Percentiles rank a stretch among this genome's conserved stretches.
Evolutionary conservation across 148 eudicot species (phyloP).

Genomic region (Persicaria tinctoria): DNA sequence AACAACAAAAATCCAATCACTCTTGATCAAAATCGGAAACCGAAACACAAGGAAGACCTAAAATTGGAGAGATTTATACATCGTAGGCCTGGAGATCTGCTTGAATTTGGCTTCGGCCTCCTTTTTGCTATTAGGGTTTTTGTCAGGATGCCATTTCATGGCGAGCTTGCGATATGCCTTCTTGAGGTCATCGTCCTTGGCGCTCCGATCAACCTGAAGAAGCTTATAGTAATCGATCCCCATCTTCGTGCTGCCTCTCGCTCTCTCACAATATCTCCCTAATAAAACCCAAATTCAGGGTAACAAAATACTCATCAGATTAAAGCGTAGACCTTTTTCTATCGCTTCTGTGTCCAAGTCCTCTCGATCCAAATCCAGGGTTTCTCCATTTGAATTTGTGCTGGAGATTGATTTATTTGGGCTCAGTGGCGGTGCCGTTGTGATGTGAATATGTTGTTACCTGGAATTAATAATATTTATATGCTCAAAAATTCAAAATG

Average conservation of each 20-base stretch:
- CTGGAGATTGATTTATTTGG: not conserved
- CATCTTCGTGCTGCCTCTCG: slow-evolving; percentile 5
- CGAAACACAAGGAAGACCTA: not conserved
- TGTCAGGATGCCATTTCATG: slow-evolving; percentile 16
- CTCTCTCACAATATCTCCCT: not conserved
- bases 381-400: not conserved
- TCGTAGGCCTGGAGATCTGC: slow-evolving; percentile 17
- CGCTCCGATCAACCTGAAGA: slow-evolving; percentile 22
- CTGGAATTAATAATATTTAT: too few species aligned
- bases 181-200: slow-evolving; percentile 25
- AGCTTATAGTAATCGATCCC: slow-evolving; percentile 26
- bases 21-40: not conserved
- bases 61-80: not conserved
- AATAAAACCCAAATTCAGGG: not conserved
- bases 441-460: not conserved
- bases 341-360: not conserved
- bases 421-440: slow-evolving; percentile 7
- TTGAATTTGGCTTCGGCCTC: slow-evolving; percentile 26
- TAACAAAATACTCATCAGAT: not conserved
- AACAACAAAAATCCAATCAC: not conserved
- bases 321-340: not conserved
- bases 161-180: slow-evolving; percentile 27
- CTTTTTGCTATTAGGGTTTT: slow-evolving; percentile 18
- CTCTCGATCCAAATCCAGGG: not conserved
- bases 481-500: too few species aligned